Evolutionary conservation across 1,139 yeast genomes (phyloP).

Genomic region (Taphrina betulina): DNA sequence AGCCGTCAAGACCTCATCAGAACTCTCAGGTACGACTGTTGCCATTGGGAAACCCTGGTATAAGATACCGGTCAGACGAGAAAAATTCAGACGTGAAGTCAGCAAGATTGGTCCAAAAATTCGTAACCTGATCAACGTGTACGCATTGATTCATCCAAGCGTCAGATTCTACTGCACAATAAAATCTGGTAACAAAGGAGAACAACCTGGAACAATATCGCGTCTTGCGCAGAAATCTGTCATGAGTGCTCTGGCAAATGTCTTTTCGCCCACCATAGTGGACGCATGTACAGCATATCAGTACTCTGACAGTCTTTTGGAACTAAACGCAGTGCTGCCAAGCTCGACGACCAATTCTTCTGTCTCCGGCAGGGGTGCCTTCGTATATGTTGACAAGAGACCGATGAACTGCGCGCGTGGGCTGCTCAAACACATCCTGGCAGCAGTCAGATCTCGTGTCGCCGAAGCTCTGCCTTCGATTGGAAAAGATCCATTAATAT

Average conservation of each 20-base stretch:
- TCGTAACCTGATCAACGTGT: constrained; percentile 42
- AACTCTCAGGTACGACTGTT: constrained; percentile 47
- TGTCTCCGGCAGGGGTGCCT: constrained; percentile 22
- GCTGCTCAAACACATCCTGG: constrained; percentile 40
- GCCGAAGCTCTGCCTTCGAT: neutral
- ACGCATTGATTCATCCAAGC: constrained; percentile 43
- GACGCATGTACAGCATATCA: constrained; percentile 34
- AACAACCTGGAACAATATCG: constrained; percentile 22
- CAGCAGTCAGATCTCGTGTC: constrained; percentile 38
- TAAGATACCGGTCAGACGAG: constrained; percentile 46
- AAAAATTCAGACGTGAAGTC: constrained; percentile 42
- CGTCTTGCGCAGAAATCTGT: constrained; percentile 34
- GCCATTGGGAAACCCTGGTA: constrained; percentile 44
- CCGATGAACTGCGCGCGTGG: constrained; percentile 45
- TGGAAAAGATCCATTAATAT: constrained; percentile 42
- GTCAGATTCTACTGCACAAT: constrained; percentile 44
- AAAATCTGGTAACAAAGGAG: constrained; percentile 33
- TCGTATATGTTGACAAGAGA: constrained; percentile 44
- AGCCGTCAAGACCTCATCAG: constrained; percentile 34
- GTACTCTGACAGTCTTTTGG: constrained; percentile 24
- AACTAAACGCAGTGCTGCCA: constrained; percentile 36
- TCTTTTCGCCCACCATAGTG: constrained; percentile 32
- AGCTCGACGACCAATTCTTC: neutral
- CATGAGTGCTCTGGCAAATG: constrained; percentile 33
- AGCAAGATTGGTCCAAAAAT: constrained; percentile 42